A percentile compares a stretch with the other conserved stretches of the same genome.
Evolutionary conservation across 2,329 filamentous ascomycete species (phyloP).

Genomic region (Plectosphaerella sp.): DNA sequence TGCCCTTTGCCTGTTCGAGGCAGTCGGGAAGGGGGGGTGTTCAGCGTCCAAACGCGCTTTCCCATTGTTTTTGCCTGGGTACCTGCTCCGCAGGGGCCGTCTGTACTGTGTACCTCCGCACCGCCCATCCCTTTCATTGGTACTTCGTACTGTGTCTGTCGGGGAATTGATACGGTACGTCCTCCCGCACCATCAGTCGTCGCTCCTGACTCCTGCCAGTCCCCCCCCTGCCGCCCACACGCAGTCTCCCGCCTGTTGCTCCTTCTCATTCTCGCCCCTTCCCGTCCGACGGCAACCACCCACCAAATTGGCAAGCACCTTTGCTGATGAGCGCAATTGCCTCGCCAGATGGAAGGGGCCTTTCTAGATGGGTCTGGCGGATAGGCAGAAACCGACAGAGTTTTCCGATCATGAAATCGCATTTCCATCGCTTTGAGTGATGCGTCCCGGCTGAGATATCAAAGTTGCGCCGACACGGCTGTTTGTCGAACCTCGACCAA

Average conservation of each 20-base stretch:
- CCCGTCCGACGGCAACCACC: neutral
- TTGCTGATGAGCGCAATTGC: neutral
- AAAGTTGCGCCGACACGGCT: no score
- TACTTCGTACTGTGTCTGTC: neutral
- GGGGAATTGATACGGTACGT: neutral
- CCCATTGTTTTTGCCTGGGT: neutral
- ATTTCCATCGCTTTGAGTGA: no score
- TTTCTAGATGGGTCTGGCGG: no score
- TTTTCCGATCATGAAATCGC: no score
- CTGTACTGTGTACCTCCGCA: neutral
- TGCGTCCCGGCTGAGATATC: no score
- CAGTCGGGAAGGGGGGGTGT: no score
- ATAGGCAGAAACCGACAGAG: no score
- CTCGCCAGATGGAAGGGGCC: no score
- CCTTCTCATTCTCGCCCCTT: neutral
- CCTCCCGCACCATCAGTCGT: neutral
- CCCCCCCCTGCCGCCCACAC: neutral
- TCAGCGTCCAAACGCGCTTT: neutral
- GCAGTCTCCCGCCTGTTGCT: neutral
- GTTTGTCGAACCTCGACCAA: no score
- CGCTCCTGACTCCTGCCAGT: neutral
- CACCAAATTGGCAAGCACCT: neutral
- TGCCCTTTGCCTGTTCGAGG: no score
- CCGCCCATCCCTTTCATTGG: neutral
- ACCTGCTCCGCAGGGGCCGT: neutral